Evolutionary conservation across 1,139 yeast species (phyloP), one percentile per base, ranked within the genome.

Genomic region (Kodamaea suecica): DNA sequence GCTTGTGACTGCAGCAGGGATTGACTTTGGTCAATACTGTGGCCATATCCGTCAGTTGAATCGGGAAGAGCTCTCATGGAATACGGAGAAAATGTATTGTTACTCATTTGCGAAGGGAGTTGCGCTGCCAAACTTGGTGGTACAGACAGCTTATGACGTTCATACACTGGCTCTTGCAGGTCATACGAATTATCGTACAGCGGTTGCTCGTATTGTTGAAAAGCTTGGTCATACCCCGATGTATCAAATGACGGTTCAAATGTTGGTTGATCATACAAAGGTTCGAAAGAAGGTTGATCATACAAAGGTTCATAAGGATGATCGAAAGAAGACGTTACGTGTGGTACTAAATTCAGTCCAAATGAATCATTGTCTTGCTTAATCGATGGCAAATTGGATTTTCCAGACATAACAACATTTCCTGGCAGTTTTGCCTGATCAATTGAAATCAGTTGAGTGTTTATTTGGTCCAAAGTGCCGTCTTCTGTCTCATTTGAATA

Each of bases 401-500:
- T 27, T 12, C 17, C 24, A 10, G n/a, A n/a, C n/a, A n/a, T n/a
- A n/a, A n/a, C n/a, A n/a, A n/a, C n/a, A n/a, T n/a, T n/a, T n/a
- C n/a, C n/a, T n/a, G n/a, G n/a, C n/a, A n/a, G n/a, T n/a, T n/a
- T n/a, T n/a, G n/a, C n/a, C n/a, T 24, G 32, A 24, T 34, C 37
- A 25, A 34, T 19, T 4, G 20, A 30, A 23, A 41, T 39, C 10
- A 45, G 35, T 17, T 40, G 44, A 2, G 45, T 38, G 17, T 41
- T 42, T 17, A 40, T 42, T 12, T 31, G 44, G 24, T 43, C 45
- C 29, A 35, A 31, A 4, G 33, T 23, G 12, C 20, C 25, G 10
- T 41, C 38, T 21, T 17, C 32, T 19, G 8, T 9, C 2, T 52
- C 53, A 9, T 46, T 44, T 5, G 55, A 47, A 38, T 59, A 59